Base-by-base conservation (phyloP, 2,329 filamentous ascomycete species). In the Fusarium sp. region DNA sequence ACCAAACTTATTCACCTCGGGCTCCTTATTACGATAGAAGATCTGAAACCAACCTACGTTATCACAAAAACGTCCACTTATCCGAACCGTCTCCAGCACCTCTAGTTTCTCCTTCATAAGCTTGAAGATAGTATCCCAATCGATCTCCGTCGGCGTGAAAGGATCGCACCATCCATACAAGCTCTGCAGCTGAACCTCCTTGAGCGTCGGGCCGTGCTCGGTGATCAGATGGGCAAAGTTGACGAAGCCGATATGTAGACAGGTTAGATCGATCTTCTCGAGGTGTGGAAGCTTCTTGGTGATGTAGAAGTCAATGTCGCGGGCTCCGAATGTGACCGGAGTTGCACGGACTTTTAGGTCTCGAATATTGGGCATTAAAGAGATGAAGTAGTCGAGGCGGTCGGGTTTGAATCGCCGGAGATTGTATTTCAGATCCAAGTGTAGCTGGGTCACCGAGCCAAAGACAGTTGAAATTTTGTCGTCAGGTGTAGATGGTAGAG, bases 61-160 rank as follows among this genome's bases (percentile, higher is more conserved):
- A 14, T 74, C 63, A 18, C 42, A 48, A 3, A 74, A 74, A 2
- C 26, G 20, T 2, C 72, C 72, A 13, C 33, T 20, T 20, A 74
- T 64, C 20, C 26, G 20, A 17, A 73, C 56, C 8, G 26, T 26
- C 20, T 69, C 46, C n/a, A 73, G 26, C 9, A 37, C 48, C n/a
- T 52, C 33, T 12, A 70, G 38, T 10, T 46, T 59, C 5, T 60
- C 38, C 8, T 27, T 54, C 67, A 74, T 73, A 23, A 60, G 52
- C 38, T 49, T 45, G 27, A 74, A 74, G 15, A 75, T 48, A 26
- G 40, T 40, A 18, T 74, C 70, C 72, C 72, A 75, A 13, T 70
- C 64, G 10, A 69, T 44, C 10, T 60, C 55, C 8, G 40, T 40
- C 3, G 61, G 27, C 6, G 49, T 58, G n/a, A 55, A 41, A 42